These are phyloP conservation scores for Cyberlindnera xylosilytica DNA, from an alignment of 805 yeast species.

Conservation along the genomic window DNA sequence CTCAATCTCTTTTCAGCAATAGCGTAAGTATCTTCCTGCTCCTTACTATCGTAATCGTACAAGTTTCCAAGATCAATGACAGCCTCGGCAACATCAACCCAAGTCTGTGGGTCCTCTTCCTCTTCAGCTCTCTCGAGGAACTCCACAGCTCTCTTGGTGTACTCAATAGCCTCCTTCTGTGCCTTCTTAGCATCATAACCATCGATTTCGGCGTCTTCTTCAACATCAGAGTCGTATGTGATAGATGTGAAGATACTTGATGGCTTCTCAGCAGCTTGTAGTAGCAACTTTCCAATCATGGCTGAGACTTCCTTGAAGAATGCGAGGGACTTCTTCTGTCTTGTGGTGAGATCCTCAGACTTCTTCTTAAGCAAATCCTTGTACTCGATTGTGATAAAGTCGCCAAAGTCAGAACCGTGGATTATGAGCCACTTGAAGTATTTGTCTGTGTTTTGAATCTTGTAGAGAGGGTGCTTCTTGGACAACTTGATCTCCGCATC, in stretches of 20 bases:
- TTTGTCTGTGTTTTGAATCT: conserved; percentile 35
- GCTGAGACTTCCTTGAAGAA: conserved; percentile 41
- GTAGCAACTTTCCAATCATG: conserved; percentile 57
- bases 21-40: conserved; percentile 63
- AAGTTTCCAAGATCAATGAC: conserved; percentile 76
- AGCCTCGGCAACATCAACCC: conserved; percentile 87
- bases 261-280: conserved; percentile 65
- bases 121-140: conserved; percentile 59
- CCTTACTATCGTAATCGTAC: conserved; percentile 57
- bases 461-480: conserved; percentile 54
- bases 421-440: conserved; percentile 49
- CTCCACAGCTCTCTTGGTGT: conserved; percentile 51
- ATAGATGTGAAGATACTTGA: conserved; percentile 51
- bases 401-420: conserved; percentile 26
- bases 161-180: conserved; percentile 44
- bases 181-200: conserved; percentile 37
- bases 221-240: conserved; percentile 53
- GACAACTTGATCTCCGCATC: conserved; percentile 37
- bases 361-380: conserved; percentile 12
- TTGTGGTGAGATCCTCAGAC: conserved; percentile 13
- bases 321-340: conserved; percentile 19
- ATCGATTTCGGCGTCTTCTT: conserved; percentile 27
- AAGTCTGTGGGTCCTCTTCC: conserved; percentile 71
- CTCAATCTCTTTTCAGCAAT: conserved; percentile 67
- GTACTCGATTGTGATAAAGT: conserved; percentile 16